Evolutionary conservation across 1,284 basidiomycete species (phyloP), one percentile per base, ranked within the genome.

Genomic region (Boletus sp.): DNA sequence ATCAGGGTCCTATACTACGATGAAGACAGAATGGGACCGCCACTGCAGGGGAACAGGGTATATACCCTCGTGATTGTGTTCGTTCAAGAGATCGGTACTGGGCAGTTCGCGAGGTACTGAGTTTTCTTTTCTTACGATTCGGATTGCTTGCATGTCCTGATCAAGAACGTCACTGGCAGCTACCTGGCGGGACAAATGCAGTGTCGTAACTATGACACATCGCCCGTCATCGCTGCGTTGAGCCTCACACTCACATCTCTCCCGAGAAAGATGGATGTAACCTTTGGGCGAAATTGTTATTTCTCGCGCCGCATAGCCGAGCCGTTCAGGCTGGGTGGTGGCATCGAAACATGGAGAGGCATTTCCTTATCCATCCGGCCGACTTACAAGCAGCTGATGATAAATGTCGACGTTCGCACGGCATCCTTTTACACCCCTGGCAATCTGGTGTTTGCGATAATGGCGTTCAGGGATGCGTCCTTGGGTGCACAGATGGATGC

Each of bases 371-470:
- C 44, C 13, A 6, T 41, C 22, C 20, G 22, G 5, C 36, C 29
- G 9, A 30, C 29, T 14, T 45, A 45, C 29, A 45, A 45, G 16
- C 44, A 45, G n/a, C 3, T 45, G 22, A 45, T 45, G 44, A 8
- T 45, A 27, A 45, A 45, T 9, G 36, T 14, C 10, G 10, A 45
- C 8, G 13, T 32, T 22, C 13, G 10, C 13, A 25, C 3, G 8
- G 3, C 22, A 2, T 0, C 27, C 6, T 40, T 45, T 27, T n/a
- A 32, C 16, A 41, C 29, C 8, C 8, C 44, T n/a, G 27, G 44
- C 0, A 45, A 25, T 32, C 5, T 45, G n/a, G 44, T 1, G 2
- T 13, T 19, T 19, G 36, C 8, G 8, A 45, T 45, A 37, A 25
- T 12, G 2, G 27, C 20, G 5, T 9, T 41, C n/a, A 26, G 1